These are phyloP conservation scores for Thelonectria discophora DNA, from an alignment of 2,329 filamentous ascomycete species.

Conservation along the genomic window DNA sequence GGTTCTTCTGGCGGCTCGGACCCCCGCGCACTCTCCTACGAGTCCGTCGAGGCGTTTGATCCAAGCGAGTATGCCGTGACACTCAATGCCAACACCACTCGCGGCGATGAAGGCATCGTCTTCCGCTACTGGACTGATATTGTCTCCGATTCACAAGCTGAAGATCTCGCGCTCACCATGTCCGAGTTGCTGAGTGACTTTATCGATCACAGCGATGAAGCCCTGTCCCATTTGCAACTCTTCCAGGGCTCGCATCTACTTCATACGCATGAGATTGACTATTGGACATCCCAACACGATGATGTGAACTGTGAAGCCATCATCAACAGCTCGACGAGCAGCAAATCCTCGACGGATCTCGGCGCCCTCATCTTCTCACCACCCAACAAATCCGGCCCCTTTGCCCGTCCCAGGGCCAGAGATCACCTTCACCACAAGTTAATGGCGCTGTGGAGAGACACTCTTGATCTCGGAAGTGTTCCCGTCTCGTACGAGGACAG, in stretches of 20 bases:
- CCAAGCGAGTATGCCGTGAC: constrained; percentile 46
- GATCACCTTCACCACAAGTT: constrained; percentile 27
- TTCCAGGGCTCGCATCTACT: not conserved
- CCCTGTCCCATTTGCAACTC: constrained; percentile 28
- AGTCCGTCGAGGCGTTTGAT: constrained; percentile 33
- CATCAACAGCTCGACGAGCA: constrained; percentile 19
- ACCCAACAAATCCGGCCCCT: constrained; percentile 6
- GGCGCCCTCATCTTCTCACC: constrained; percentile 18
- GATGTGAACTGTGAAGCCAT: not conserved
- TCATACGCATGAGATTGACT: not conserved
- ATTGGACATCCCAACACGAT: constrained; percentile 13
- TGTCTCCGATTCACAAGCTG: constrained; percentile 30
- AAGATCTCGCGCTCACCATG: constrained; percentile 27
- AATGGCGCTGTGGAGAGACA: constrained; percentile 23
- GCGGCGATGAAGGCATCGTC: constrained; percentile 36
- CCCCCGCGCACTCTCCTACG: constrained; percentile 11
- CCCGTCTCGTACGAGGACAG: constrained; percentile 23
- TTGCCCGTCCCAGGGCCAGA: constrained; percentile 6
- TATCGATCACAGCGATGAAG: constrained; percentile 29
- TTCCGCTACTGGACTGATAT: constrained; percentile 36
- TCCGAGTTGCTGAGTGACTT: constrained; percentile 31
- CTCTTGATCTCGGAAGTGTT: constrained; percentile 12
- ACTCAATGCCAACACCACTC: constrained; percentile 42
- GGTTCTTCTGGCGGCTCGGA: constrained; percentile 16
- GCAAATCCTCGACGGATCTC: constrained; percentile 17